A percentile compares a stretch with the other conserved stretches of the same genome.
These are phyloP conservation scores for Oryza longistaminata DNA, from an alignment of 176 grass and related monocot genomes.

Conservation along the genomic window DNA sequence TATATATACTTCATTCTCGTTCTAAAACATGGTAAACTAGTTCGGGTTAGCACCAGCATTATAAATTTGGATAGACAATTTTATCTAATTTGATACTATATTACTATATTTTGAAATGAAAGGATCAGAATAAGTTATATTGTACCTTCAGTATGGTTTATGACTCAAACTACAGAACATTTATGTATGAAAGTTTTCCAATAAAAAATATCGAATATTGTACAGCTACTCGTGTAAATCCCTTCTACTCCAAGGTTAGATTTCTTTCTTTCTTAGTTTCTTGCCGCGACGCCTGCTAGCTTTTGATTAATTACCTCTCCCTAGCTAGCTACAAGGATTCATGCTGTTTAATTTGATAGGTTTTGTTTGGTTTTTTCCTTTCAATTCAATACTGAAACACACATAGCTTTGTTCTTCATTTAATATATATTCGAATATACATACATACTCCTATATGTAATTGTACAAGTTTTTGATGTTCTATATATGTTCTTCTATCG, in stretches of 20 bases:
- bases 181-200: too few relatives aligned
- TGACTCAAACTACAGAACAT: too few relatives aligned
- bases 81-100: too few relatives aligned
- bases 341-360: neutral
- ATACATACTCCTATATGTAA: too few relatives aligned
- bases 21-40: too few relatives aligned
- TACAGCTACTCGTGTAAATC: neutral
- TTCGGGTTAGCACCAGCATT: too few relatives aligned
- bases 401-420: neutral
- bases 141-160: too few relatives aligned
- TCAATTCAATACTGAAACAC: neutral
- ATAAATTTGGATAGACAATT: too few relatives aligned
- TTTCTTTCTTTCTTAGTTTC: neutral
- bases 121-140: too few relatives aligned
- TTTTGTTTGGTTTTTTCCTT: neutral
- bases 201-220: too few relatives aligned
- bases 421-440: neutral
- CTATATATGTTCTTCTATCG: neutral
- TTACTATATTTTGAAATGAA: too few relatives aligned
- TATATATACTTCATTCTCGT: too few relatives aligned
- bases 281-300: neutral
- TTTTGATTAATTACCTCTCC: neutral
- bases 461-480: neutral
- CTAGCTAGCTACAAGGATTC: neutral
- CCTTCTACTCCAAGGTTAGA: conserved; percentile 38